Conservation (phyloP, 345 rosid species). For the Draba incana region DNA sequence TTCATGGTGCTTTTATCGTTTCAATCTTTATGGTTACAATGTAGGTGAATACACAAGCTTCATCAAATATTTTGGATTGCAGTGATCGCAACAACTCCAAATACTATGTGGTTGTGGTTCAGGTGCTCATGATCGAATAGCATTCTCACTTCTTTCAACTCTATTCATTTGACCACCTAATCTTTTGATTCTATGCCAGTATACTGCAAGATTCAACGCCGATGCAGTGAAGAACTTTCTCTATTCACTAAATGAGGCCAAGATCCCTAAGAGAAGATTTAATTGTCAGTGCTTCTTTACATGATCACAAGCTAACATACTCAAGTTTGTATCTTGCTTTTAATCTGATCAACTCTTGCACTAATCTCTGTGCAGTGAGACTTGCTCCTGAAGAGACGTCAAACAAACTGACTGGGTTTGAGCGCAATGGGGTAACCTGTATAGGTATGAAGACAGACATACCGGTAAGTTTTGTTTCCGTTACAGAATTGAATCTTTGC, state of each 20-base stretch:
- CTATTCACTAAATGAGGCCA: conserved; percentile 67
- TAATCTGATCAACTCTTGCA: not conserved
- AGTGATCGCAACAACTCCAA: conserved; percentile 78
- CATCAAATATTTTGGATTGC: conserved; percentile 65
- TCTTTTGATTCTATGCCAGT: conserved; percentile 46
- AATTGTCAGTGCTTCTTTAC: conserved; percentile 61
- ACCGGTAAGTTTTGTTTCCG: conserved; percentile 56
- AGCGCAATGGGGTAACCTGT: conserved; percentile 89
- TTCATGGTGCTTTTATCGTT: conserved; percentile 3
- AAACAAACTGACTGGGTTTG: conserved; percentile 65
- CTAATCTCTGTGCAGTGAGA: conserved; percentile 67
- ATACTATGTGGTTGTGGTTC: conserved; percentile 81
- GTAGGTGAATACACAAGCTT: conserved; percentile 87
- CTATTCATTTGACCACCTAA: conserved; percentile 15
- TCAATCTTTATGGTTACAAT: not conserved
- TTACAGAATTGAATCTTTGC: not conserved
- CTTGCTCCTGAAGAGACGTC: conserved; percentile 91
- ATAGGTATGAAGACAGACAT: conserved; percentile 77
- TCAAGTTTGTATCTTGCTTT: conserved; percentile 8
- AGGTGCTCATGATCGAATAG: conserved; percentile 48
- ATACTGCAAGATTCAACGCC: conserved; percentile 80
- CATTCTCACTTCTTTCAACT: conserved; percentile 15
- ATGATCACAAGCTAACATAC: conserved; percentile 10
- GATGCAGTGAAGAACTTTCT: conserved; percentile 76
- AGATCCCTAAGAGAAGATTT: conserved; percentile 79